phyloP scores from a whole-genome alignment of 345 rosid species.

The Citropsis articulata region DNA sequence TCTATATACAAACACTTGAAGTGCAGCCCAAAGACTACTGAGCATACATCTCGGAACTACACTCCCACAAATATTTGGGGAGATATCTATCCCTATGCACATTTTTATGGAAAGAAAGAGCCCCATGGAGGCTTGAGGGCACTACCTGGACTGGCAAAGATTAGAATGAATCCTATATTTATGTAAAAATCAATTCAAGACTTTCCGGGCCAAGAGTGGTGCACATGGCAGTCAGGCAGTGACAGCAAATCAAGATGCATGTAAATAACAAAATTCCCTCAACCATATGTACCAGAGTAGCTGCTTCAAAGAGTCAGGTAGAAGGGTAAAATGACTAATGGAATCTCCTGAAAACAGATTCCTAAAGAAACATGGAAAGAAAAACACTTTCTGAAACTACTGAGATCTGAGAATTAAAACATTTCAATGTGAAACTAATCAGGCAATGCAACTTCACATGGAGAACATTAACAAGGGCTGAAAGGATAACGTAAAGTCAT shows the following conservation, averaged over 20 bases:
- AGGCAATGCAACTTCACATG: background rate
- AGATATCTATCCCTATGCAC: no score
- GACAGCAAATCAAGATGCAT: background rate
- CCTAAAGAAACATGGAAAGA: background rate
- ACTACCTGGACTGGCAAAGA: no score
- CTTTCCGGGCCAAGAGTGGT: background rate
- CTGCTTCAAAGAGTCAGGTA: background rate
- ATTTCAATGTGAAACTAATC: background rate
- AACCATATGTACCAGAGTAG: background rate
- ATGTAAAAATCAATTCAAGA: background rate
- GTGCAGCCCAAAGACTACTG: no score
- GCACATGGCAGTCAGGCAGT: background rate
- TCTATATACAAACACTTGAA: no score
- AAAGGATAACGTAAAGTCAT: background rate
- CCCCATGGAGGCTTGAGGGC: no score
- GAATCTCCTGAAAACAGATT: background rate
- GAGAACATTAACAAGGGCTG: background rate
- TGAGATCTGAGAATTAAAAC: background rate
- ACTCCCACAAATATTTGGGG: no score
- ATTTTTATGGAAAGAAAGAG: no score
- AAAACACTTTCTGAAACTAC: background rate
- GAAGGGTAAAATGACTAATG: no score
- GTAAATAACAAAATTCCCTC: background rate
- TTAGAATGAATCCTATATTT: background rate
- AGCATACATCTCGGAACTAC: no score